These are phyloP conservation scores for Saccharomyces pastorianus DNA, from an alignment of 1,139 yeast genomes.

Conservation along the genomic window DNA sequence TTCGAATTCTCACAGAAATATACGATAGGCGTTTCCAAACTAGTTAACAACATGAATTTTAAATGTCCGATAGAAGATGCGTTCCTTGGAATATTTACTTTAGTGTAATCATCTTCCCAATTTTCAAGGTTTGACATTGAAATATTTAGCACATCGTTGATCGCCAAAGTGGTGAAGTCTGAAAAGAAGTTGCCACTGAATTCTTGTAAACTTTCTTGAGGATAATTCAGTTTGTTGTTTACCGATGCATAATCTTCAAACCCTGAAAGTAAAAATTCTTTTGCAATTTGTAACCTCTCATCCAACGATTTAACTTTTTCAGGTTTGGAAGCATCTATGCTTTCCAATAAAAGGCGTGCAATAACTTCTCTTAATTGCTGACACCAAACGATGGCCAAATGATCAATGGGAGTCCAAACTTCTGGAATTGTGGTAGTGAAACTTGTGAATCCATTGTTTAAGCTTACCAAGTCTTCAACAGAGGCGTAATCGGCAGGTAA, in stretches of 20 bases:
- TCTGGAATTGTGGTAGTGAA: conserved; percentile 80
- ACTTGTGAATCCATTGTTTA: conserved; percentile 70
- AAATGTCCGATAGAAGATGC: background rate
- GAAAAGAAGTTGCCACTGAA: background rate
- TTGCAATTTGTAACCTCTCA: conserved; percentile 51
- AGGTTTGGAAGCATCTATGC: conserved; percentile 43
- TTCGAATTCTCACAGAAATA: conserved; percentile 14
- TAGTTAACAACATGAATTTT: conserved; percentile 14
- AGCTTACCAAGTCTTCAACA: conserved; percentile 63
- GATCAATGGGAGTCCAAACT: conserved; percentile 95
- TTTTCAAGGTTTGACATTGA: background rate
- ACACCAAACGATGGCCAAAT: conserved; percentile 96
- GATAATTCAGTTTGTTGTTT: background rate
- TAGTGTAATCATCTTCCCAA: background rate
- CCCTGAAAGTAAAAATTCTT: conserved; percentile 48
- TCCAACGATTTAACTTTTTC: conserved; percentile 42
- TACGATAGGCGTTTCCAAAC: conserved; percentile 8
- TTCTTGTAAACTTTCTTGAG: background rate
- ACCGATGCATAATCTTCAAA: conserved; percentile 37
- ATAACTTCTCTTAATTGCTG: conserved; percentile 67
- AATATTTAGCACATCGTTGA: background rate
- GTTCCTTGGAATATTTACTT: conserved; percentile 2
- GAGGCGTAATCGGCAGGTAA: conserved; percentile 92
- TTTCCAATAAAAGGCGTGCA: conserved; percentile 51
- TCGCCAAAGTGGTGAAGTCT: background rate